These are phyloP conservation scores for Cunninghamia lanceolata DNA, from an alignment of 75 land plant genomes.

Conservation along the genomic window DNA sequence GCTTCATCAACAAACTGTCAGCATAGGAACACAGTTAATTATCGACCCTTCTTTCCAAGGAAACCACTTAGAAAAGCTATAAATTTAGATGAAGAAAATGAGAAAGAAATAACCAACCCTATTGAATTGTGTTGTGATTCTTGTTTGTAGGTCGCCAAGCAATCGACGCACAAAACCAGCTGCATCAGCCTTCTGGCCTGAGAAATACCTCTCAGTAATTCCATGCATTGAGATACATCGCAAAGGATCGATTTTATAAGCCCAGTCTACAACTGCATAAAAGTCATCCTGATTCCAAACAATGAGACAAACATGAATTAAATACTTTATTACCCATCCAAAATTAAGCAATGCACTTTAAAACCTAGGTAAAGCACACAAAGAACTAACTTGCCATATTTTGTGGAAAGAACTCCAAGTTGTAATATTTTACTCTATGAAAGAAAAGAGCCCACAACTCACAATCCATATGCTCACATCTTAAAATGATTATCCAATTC, in stretches of 20 bases:
- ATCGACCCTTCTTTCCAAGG: background rate
- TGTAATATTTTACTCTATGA: background rate
- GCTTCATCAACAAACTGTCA: slow-evolving; percentile 98
- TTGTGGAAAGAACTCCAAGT: background rate
- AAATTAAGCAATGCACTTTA: background rate
- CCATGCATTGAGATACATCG: slow-evolving; percentile 99
- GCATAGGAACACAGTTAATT: background rate
- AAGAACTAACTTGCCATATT: background rate
- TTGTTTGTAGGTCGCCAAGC: slow-evolving; percentile 87
- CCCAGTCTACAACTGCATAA: slow-evolving; percentile 96
- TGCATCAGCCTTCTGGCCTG: slow-evolving; percentile 95
- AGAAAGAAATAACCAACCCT: slow-evolving; percentile 33
- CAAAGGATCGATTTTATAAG: slow-evolving; percentile 91
- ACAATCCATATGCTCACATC: background rate
- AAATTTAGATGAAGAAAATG: background rate
- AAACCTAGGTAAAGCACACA: background rate
- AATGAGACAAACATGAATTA: background rate
- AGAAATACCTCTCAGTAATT: slow-evolving; percentile 90
- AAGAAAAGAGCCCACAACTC: too few species aligned
- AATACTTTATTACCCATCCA: background rate
- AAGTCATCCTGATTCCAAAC: slow-evolving; percentile 75
- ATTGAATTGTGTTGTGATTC: slow-evolving; percentile 74
- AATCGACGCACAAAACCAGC: slow-evolving; percentile 93
- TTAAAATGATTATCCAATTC: background rate
- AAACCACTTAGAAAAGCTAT: background rate